These are phyloP conservation scores for Primulina huaijiensis DNA, from an alignment of 257 asterid species.

Conservation along the genomic window DNA sequence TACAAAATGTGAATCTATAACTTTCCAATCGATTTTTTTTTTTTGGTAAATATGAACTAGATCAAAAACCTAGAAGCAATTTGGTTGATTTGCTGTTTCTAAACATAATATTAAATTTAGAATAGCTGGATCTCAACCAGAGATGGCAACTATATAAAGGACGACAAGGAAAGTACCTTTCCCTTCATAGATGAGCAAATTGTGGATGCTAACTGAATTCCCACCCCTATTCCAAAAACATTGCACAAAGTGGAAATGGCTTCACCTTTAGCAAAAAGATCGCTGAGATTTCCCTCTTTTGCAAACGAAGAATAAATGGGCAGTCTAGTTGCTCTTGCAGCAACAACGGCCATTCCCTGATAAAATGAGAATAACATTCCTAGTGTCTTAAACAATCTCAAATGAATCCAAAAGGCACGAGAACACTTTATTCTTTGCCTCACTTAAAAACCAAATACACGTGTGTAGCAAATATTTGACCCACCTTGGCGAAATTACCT, in stretches of 20 bases:
- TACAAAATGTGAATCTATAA: too few species aligned
- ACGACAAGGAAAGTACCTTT: conserved; percentile 53
- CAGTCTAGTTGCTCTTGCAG: conserved; percentile 97
- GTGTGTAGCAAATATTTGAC: conserved; percentile 21
- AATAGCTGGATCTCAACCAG: not conserved
- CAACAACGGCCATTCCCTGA: conserved; percentile 99
- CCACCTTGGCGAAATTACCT: conserved; percentile 93
- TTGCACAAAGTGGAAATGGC: conserved; percentile 93
- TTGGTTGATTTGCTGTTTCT: not conserved
- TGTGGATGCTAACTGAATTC: conserved; percentile 90
- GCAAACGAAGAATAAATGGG: conserved; percentile 97
- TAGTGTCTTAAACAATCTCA: conserved; percentile 7
- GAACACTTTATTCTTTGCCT: not conserved
- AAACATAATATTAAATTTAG: conserved; percentile 3
- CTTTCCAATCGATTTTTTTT: not conserved
- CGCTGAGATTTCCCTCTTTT: conserved; percentile 98
- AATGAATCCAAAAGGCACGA: conserved; percentile 12
- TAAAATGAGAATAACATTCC: conserved; percentile 29
- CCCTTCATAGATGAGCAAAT: conserved; percentile 86
- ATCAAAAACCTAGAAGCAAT: conserved; percentile 6
- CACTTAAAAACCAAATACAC: not conserved
- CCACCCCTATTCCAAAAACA: conserved; percentile 85
- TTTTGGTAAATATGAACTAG: not conserved
- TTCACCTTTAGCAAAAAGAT: conserved; percentile 96
- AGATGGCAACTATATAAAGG: conserved; percentile 4